These are phyloP conservation scores for Myxozyma vanderwaltii DNA, from an alignment of 805 yeast genomes.

Conservation along the genomic window DNA sequence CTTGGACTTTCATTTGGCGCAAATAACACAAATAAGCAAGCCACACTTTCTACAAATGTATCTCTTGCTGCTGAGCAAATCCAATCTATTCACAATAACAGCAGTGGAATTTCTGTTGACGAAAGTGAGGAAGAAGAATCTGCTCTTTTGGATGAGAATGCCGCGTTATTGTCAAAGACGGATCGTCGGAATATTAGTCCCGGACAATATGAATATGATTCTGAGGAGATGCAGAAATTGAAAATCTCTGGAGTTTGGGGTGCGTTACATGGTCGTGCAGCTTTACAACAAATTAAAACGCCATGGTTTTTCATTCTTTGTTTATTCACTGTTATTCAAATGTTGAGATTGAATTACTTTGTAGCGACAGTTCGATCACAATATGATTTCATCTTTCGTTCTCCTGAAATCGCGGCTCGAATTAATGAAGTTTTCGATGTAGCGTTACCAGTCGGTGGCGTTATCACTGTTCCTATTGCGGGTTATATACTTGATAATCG, in stretches of 20 bases:
- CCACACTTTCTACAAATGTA: background rate
- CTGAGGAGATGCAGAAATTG: conserved; percentile 33
- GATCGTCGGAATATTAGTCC: conserved; percentile 17
- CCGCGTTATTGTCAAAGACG: conserved; percentile 17
- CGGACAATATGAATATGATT: conserved; percentile 27
- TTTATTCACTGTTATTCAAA: conserved; percentile 77
- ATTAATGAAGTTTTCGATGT: conserved; percentile 79
- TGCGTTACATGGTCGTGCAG: conserved; percentile 65
- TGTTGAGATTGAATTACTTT: conserved; percentile 89
- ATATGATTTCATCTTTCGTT: conserved; percentile 68
- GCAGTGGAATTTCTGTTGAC: conserved; percentile 1
- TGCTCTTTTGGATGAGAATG: conserved; percentile 8
- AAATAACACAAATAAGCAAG: conserved; percentile 5
- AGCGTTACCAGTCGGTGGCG: conserved; percentile 86
- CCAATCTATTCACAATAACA: conserved; percentile 5
- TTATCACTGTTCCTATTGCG: conserved; percentile 81
- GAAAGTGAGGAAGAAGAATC: conserved; percentile 2
- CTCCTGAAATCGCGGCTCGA: conserved; percentile 52
- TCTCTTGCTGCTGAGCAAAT: conserved; percentile 8
- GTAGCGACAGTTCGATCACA: conserved; percentile 87
- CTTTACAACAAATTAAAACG: conserved; percentile 50
- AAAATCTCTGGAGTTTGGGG: conserved; percentile 65
- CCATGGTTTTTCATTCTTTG: conserved; percentile 82
- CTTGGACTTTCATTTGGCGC: conserved; percentile 13
- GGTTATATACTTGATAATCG: conserved; percentile 78